Evolutionary conservation across 2,329 filamentous ascomycete species (phyloP).

Genomic region (Alternaria consortialis): DNA sequence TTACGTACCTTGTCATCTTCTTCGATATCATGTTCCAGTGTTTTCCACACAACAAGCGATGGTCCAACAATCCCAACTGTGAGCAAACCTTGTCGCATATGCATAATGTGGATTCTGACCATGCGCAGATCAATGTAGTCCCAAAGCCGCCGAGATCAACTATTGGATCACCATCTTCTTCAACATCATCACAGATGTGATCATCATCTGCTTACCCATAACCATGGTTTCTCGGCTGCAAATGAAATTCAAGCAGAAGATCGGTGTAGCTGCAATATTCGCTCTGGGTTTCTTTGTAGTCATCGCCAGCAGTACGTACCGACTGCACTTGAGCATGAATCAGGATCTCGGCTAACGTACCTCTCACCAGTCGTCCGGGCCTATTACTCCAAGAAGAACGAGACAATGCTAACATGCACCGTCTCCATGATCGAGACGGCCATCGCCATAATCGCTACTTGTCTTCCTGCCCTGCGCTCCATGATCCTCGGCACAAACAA

Average conservation of each 20-base stretch:
- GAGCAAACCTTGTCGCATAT: conserved; percentile 8
- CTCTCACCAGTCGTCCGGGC: conserved; percentile 28
- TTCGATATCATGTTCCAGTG: conserved; percentile 55
- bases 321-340: neutral
- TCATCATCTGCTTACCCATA: conserved; percentile 33
- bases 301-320: conserved; percentile 32
- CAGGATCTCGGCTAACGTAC: conserved; percentile 6
- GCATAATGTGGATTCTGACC: conserved; percentile 12
- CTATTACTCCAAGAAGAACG: conserved; percentile 29
- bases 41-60: conserved; percentile 45
- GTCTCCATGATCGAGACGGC: conserved; percentile 40
- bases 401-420: conserved; percentile 36
- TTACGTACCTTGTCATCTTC: conserved; percentile 48
- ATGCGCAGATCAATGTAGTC: conserved; percentile 30
- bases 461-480: conserved; percentile 45
- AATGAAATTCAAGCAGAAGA: conserved; percentile 35
- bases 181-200: conserved; percentile 33
- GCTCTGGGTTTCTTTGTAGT: conserved; percentile 34
- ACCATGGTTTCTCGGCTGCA: conserved; percentile 34
- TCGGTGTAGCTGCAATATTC: conserved; percentile 34
- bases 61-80: conserved; percentile 32
- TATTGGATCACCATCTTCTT: conserved; percentile 37
- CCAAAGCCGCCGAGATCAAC: conserved; percentile 27
- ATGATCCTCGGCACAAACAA: conserved; percentile 30
- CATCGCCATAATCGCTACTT: conserved; percentile 54